Conservation (phyloP, 2,329 filamentous ascomycete genomes). For the Akanthomyces uredinophilus region DNA sequence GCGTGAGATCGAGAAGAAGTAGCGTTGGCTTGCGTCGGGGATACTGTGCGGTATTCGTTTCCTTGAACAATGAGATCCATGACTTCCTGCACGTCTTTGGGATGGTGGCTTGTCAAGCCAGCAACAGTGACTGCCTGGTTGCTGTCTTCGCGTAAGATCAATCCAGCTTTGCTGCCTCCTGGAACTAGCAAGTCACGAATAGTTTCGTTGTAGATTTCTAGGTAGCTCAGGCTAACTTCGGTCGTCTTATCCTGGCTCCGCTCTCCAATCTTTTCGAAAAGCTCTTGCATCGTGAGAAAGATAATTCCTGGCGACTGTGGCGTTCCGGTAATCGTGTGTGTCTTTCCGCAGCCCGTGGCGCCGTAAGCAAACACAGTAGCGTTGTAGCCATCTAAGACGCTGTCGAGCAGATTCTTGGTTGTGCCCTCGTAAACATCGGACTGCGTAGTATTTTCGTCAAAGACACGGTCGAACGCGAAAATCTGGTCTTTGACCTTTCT, state of each 20-base stretch:
- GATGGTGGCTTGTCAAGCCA: slow-evolving; percentile 85
- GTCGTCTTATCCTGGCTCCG: slow-evolving; percentile 79
- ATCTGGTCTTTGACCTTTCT: slow-evolving; percentile 97
- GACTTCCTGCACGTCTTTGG: slow-evolving; percentile 87
- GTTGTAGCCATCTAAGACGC: slow-evolving; percentile 95
- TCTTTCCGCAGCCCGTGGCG: slow-evolving; percentile 96
- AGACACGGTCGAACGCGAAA: slow-evolving; percentile 93
- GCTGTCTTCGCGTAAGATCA: slow-evolving; percentile 92
- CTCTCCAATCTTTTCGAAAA: slow-evolving; percentile 94
- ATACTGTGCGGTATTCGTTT: slow-evolving; percentile 92
- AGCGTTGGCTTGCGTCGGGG: slow-evolving; percentile 93
- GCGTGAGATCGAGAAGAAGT: slow-evolving; percentile 96
- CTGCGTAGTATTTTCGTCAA: slow-evolving; percentile 91
- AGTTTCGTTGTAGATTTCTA: slow-evolving; percentile 99
- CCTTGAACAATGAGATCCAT: slow-evolving; percentile 99
- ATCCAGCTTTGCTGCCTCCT: slow-evolving; percentile 70
- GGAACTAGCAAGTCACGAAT: slow-evolving; percentile 93
- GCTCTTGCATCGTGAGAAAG: slow-evolving; percentile 97
- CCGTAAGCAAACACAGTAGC: slow-evolving; percentile 98
- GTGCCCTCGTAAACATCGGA: slow-evolving; percentile 93
- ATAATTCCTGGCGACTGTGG: slow-evolving; percentile 93
- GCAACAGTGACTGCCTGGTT: slow-evolving; percentile 89
- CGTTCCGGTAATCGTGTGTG: slow-evolving; percentile 93
- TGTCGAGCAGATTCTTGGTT: slow-evolving; percentile 84
- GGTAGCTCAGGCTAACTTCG: slow-evolving; percentile 86